Evolutionary conservation across 805 yeast genomes (phyloP).

Genomic region (Myxozyma neotropica): DNA sequence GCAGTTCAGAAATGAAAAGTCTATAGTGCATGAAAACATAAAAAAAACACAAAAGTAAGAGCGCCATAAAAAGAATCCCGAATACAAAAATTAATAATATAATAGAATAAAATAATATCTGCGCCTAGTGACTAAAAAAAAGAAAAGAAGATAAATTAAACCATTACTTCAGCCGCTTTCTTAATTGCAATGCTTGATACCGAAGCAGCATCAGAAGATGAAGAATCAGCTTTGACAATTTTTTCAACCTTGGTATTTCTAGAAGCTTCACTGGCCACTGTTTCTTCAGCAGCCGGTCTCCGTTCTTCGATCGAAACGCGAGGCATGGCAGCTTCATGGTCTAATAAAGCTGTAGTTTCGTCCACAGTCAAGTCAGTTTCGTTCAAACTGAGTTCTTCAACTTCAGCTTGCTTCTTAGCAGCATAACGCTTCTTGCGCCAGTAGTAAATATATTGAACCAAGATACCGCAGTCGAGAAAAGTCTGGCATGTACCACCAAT

Average conservation of each 20-base stretch:
- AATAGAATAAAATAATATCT: neutral
- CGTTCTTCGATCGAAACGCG: slow-evolving; percentile 4
- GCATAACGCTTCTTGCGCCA: slow-evolving; percentile 29
- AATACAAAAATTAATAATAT: neutral
- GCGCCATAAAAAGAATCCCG: neutral
- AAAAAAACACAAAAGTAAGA: neutral
- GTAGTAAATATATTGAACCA: slow-evolving; percentile 71
- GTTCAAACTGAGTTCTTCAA: slow-evolving; percentile 13
- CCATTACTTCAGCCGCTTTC: slow-evolving; percentile 5
- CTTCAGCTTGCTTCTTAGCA: slow-evolving; percentile 12
- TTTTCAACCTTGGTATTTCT: neutral
- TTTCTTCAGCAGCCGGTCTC: neutral
- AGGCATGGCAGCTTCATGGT: slow-evolving; percentile 2
- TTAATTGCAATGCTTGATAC: neutral
- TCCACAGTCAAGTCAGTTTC: neutral
- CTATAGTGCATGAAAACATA: neutral
- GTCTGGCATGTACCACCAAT: slow-evolving; percentile 73
- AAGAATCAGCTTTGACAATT: neutral
- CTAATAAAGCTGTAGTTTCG: slow-evolving; percentile 6
- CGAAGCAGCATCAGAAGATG: neutral
- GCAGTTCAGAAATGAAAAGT: neutral
- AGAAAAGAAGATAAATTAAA: neutral
- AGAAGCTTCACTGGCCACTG: neutral
- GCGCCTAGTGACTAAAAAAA: no score
- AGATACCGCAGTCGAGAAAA: slow-evolving; percentile 70